Conservation (phyloP, 1,139 yeast genomes). For the Geotrichum citri-aurantii region DNA sequence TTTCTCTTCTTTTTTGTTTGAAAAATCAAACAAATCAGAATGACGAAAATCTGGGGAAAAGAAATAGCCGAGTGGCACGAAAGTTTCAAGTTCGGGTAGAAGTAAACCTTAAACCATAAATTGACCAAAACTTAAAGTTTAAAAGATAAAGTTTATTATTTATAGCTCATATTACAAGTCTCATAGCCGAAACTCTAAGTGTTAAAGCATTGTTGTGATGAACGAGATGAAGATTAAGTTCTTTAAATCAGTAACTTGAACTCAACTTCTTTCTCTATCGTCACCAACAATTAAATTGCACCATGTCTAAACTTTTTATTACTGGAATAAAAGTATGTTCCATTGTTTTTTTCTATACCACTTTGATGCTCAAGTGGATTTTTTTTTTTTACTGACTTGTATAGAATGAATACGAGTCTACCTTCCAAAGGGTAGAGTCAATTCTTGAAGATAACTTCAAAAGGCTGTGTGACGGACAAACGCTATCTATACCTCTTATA, state of each 20-base stretch:
- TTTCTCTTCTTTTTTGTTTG: neutral
- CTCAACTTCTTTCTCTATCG: neutral
- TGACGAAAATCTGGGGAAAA: constrained; percentile 1
- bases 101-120: neutral
- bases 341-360: neutral
- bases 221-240: too few relatives aligned
- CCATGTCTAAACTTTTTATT: neutral
- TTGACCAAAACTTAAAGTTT: neutral
- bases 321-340: constrained; percentile 5
- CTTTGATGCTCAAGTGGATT: neutral
- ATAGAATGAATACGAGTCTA: neutral
- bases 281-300: neutral
- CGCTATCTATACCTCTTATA: neutral
- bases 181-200: too few relatives aligned
- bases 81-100: neutral
- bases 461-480: neutral
- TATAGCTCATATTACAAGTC: neutral
- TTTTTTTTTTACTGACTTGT: neutral
- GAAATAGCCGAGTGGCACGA: neutral
- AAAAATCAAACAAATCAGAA: neutral
- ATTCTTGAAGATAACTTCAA: constrained; percentile 1
- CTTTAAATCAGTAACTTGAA: neutral
- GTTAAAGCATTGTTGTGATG: neutral
- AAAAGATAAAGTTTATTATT: neutral
- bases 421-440: constrained; percentile 1